Percentiles rank a stretch among this genome's conserved stretches.
phyloP scores from a whole-genome alignment of 352 stramenopile genomes.

The Globisporangium heterothallicum region DNA sequence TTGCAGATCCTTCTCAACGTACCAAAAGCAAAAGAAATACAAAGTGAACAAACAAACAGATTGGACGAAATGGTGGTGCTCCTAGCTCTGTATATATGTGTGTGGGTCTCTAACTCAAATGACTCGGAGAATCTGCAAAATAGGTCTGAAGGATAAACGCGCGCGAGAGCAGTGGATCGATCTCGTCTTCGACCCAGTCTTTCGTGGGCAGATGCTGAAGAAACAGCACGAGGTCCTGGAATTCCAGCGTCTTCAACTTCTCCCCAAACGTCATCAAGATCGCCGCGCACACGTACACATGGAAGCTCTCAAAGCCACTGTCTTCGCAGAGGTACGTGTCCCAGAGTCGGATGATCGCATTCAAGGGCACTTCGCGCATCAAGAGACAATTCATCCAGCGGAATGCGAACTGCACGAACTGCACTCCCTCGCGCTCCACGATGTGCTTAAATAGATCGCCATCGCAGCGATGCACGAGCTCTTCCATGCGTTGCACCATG shows the following conservation, averaged over 20 bases:
- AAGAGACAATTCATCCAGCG: constrained; percentile 99
- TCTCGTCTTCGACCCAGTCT: constrained; percentile 95
- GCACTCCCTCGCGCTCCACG: constrained; percentile 89
- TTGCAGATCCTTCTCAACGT: no score
- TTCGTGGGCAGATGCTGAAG: constrained; percentile 96
- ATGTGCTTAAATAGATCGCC: constrained; percentile 92
- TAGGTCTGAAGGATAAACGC: constrained; percentile 94
- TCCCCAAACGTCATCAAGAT: constrained; percentile 97
- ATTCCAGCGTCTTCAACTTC: constrained; percentile 93
- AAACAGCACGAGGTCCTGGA: constrained; percentile 97
- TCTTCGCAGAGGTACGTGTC: constrained; percentile 99
- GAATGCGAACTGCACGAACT: constrained; percentile 99
- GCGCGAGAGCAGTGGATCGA: constrained; percentile 97
- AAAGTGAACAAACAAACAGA: no score
- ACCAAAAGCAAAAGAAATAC: no score
- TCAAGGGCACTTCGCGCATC: constrained; percentile 94
- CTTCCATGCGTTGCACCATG: constrained; percentile 97
- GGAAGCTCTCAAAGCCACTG: constrained; percentile 98
- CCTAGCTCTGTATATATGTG: no score
- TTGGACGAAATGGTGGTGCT: no score
- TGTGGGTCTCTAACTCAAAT: constrained; percentile 52
- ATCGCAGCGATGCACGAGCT: constrained; percentile 96
- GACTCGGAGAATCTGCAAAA: constrained; percentile 81
- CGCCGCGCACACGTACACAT: constrained; percentile 98
- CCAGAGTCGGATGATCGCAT: constrained; percentile 96